These are phyloP conservation scores for Calendula officinalis DNA, from an alignment of 129 eudicot genomes.

Conservation along the genomic window DNA sequence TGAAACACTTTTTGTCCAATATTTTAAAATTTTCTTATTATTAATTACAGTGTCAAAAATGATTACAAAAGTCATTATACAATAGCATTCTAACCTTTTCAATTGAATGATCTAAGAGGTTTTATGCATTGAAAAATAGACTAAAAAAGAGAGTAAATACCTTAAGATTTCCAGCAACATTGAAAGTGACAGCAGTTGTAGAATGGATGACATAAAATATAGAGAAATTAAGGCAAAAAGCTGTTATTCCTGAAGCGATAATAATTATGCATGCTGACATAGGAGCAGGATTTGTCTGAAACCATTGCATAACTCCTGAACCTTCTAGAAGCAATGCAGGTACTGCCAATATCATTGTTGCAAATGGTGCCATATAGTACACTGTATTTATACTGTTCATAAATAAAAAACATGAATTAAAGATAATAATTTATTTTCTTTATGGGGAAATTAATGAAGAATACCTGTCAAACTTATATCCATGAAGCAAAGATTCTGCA, in stretches of 20 bases:
- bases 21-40: too few species aligned
- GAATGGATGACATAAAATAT: conserved; percentile 94
- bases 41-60: too few species aligned
- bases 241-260: conserved; percentile 81
- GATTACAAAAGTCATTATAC: too few species aligned
- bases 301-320: conserved; percentile 72
- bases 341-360: conserved; percentile 81
- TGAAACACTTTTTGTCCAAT: too few species aligned
- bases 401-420: conserved; percentile 4
- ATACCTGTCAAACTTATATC: conserved; percentile 96
- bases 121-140: not conserved
- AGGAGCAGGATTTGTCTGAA: conserved; percentile 47
- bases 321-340: conserved; percentile 93
- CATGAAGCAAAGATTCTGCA: conserved; percentile 92
- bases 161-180: conserved; percentile 98
- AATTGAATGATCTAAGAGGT: too few species aligned
- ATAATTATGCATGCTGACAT: conserved; percentile 59
- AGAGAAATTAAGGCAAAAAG: conserved; percentile 93
- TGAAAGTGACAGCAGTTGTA: conserved; percentile 94
- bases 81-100: too few species aligned
- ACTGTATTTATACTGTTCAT: conserved; percentile 92
- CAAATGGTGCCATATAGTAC: conserved; percentile 98
- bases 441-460: conserved; percentile 3
- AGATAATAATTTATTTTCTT: not conserved
- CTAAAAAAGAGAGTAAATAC: conserved; percentile 28